Base-by-base conservation (phyloP, 2,329 filamentous ascomycete genomes). In the Clarireedia homoeocarpa region DNA sequence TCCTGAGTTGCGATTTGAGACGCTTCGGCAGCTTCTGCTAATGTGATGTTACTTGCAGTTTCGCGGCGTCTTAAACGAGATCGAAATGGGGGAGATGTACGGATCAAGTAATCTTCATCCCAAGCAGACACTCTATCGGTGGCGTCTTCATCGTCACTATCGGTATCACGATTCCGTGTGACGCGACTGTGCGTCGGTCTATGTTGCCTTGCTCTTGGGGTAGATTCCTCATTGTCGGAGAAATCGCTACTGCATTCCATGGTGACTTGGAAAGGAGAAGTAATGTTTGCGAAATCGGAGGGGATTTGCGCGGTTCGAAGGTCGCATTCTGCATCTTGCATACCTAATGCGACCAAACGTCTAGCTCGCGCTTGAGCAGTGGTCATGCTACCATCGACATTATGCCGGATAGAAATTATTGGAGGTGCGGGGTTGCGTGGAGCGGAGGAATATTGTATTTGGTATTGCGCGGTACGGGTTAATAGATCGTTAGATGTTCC, bases 401-500 rank as follows among this genome's bases (percentile, higher is more conserved):
- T 74, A 58, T 80, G 74, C 57, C 80, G 74, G 44, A 81, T 73
- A 14, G 80, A 81, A 45, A 80, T 64, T 51, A 81, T 75, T 20
- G 75, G 64, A 24, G 68, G 60, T 60, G 70, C 68, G 38, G 62
- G 60, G 23, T 66, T 65, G 50, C 65, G 65, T 44, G 70, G 65
- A 23, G 59, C 52, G n/a, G 38, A 49, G 38, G 60, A 60, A 42
- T 87, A 89, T 63, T 86, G 82, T 26, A 92, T 85, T 62, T 89
- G 82, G 68, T 92, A 92, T 58, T 84, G 79, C 6, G 86, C 80
- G 10, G 89, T 94, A 57, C 85, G 80, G 20, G 77, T 80, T 45
- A 94, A 73, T 1, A 94, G 74, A 58, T 94, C 85, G 62, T 95
- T 84, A 39, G 85, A 81, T 42, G 84, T 81, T 91, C 96, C 96